A percentile compares a stretch with the other conserved stretches of the same genome.
phyloP scores from a whole-genome alignment of 192 early-diverging fungal genomes.

The Chytriomyces sp. region DNA sequence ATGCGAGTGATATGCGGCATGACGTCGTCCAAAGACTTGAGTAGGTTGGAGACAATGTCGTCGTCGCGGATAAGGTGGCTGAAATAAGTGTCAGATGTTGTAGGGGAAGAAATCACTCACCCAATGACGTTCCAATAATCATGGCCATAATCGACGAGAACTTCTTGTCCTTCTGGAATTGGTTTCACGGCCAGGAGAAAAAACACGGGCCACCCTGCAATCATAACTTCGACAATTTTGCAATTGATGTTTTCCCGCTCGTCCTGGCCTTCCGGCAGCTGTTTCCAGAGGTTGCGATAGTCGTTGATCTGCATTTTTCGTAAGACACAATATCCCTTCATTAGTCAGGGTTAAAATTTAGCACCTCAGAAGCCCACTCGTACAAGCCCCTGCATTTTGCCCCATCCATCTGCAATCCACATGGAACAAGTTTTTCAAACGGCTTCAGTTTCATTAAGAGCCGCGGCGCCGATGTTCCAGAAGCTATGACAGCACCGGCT shows the following conservation, averaged over 20 bases:
- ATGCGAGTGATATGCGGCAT: too few relatives aligned
- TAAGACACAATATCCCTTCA: background rate
- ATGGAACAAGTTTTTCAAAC: background rate
- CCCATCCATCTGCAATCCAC: conserved; percentile 4
- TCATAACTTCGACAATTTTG: conserved; percentile 11
- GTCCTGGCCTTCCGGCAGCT: too few relatives aligned
- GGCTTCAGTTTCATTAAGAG: too few relatives aligned
- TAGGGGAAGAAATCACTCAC: too few relatives aligned
- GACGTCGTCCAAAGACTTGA: too few relatives aligned
- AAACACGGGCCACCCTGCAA: conserved; percentile 15
- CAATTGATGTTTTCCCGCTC: background rate
- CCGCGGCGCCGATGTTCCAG: too few relatives aligned
- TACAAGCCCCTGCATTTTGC: conserved; percentile 12
- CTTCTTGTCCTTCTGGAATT: background rate
- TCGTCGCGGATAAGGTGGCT: too few relatives aligned
- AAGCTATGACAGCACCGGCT: too few relatives aligned
- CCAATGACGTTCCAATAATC: conserved; percentile 13
- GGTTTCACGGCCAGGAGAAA: background rate
- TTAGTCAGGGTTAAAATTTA: background rate
- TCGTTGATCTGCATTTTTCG: conserved; percentile 12
- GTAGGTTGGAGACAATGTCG: too few relatives aligned
- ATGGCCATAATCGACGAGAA: conserved; percentile 11
- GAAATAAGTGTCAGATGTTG: too few relatives aligned
- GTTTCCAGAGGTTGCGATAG: too few relatives aligned
- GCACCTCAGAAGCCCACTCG: conserved; percentile 20